Base-by-base conservation (phyloP, 192 early-diverging fungal genomes). In the Coemansia sp. region DNA sequence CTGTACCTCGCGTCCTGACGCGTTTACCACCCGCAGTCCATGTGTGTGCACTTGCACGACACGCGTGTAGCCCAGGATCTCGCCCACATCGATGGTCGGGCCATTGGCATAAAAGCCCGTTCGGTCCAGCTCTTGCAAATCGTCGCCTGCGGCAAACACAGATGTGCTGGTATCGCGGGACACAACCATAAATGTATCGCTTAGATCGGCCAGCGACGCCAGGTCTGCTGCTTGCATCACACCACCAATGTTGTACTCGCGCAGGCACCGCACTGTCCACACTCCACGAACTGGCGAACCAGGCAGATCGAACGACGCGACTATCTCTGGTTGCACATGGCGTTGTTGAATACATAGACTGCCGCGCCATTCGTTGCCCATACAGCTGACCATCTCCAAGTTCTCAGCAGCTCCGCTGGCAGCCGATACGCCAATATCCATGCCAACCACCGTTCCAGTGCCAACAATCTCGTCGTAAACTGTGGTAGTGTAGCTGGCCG, bases 21-120 rank as follows among this genome's bases (percentile, higher is more conserved):
- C 81, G 58, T 93, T 87, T 2, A 97, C 60, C 5, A 94, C 39
- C 9, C 87, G 66, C 12, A 98, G 72, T 0, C 94, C 93, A 15
- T 75, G 66, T n/a, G 84, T 73, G 62, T 92, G 82, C 8, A 96
- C 90, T 67, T 99, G 97, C 5, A 99, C 84, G 56, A 94, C 89
- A 7, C 86, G 75, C 5, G 86, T 86, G 27, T 86, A 83, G 47
- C 86, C 85, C 53, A 93, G 69, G 1, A 96, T 65, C 15, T 88
- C 84, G 9, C 88, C 88, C 5, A 89, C 90, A 1, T 70, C 83
- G n/a, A 99, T 74, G 0, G 95, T 95, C 5, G 90, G 86, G 0
- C 90, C 93, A 15, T 75, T 67, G 0, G 83, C 83, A 61, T 85
- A 92, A 64, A 97, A 98, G 4, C 86, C 89, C 1, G 83, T 85